These are phyloP conservation scores for Puccinellia tenuiflora DNA, from an alignment of 176 grass and related monocot genomes.

Conservation along the genomic window DNA sequence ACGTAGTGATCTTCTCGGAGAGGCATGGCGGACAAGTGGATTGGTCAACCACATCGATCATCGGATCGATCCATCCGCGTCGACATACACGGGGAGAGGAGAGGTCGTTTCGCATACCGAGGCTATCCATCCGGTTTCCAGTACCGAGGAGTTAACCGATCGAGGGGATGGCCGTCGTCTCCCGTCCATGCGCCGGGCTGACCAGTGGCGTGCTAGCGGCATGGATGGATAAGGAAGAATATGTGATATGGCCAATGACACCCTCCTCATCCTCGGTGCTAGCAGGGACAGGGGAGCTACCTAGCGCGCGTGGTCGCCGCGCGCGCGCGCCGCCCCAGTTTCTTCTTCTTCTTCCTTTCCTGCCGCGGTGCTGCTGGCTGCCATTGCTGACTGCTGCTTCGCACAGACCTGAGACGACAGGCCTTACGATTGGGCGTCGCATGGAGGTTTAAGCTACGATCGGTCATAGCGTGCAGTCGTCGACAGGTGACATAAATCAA, in stretches of 20 bases:
- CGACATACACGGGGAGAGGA: background rate
- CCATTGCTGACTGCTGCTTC: background rate
- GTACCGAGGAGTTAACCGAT: conserved; percentile 34
- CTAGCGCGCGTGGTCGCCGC: no score
- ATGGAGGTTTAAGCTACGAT: background rate
- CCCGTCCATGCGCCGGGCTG: background rate
- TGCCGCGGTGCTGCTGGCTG: background rate
- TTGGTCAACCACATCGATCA: conserved; percentile 9
- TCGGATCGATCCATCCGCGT: background rate
- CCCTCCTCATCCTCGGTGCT: background rate
- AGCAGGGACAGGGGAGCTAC: background rate
- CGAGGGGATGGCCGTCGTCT: background rate
- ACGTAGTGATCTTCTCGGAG: background rate
- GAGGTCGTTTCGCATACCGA: conserved; percentile 26
- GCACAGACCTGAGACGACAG: background rate
- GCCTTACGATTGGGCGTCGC: background rate
- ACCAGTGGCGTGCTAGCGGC: background rate
- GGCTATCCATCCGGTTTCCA: conserved; percentile 21
- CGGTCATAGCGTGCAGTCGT: background rate
- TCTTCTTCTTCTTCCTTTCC: background rate
- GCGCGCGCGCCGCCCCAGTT: background rate
- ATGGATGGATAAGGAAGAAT: conserved; percentile 29
- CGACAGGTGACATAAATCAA: background rate
- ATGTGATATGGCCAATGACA: background rate
- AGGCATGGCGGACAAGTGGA: background rate